phyloP scores from a whole-genome alignment of 2,329 filamentous ascomycete species.

The Hymenoscyphus fraxineus region DNA sequence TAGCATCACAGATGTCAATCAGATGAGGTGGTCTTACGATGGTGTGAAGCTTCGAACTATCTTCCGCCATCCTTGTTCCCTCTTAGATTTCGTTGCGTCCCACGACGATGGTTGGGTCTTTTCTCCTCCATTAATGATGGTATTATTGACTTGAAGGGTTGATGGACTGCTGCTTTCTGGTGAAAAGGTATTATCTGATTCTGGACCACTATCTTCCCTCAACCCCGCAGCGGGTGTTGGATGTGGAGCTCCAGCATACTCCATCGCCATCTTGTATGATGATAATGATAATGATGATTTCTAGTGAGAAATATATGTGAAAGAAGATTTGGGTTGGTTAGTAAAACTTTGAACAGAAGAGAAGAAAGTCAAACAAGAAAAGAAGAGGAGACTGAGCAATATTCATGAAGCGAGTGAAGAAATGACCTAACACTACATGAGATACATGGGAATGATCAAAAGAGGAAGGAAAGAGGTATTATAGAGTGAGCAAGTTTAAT shows the following conservation, averaged over 20 bases:
- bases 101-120: background rate
- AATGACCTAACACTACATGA: background rate
- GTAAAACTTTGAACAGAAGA: background rate
- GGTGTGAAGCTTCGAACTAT: constrained; percentile 52
- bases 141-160: background rate
- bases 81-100: background rate
- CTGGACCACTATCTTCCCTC: constrained; percentile 7
- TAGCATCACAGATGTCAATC: background rate
- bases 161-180: background rate
- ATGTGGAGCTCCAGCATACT: background rate
- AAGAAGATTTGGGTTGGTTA: background rate
- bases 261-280: background rate
- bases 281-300: background rate
- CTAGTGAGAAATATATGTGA: background rate
- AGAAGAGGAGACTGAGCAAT: background rate
- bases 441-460: background rate
- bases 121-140: background rate
- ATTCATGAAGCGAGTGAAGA: background rate
- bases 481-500: background rate
- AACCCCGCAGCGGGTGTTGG: background rate
- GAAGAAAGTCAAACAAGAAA: background rate
- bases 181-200: constrained; percentile 6
- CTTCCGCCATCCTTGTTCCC: constrained; percentile 26
- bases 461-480: background rate
- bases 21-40: constrained; percentile 39